A percentile compares a stretch with the other conserved stretches of the same genome.
These are phyloP conservation scores for Psilocybe cubensis DNA, from an alignment of 768 basidiomycete genomes.

Conservation along the genomic window DNA sequence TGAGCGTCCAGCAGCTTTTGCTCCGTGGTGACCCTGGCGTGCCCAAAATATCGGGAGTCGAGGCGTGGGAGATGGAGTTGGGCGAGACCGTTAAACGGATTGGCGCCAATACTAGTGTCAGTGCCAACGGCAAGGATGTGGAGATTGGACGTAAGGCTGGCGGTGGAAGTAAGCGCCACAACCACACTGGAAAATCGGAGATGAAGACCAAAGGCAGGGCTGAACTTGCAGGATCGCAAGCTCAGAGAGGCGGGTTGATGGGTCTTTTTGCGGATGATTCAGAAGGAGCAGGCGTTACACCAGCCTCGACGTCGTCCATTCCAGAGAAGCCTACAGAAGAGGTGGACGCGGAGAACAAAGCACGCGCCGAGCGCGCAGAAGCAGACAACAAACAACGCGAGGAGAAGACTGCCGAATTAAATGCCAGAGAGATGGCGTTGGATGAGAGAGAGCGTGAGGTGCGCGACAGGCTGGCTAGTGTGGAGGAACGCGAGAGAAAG, in stretches of 20 bases:
- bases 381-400: not conserved
- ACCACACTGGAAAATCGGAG: not conserved
- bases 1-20: slow-evolving; percentile 24
- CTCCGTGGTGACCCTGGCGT: not conserved
- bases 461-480: not conserved
- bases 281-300: no score
- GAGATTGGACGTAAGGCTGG: not conserved
- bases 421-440: not conserved
- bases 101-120: not conserved
- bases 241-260: not conserved
- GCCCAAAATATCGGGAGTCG: slow-evolving; percentile 21
- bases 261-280: not conserved
- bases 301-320: no score
- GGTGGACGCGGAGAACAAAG: not conserved
- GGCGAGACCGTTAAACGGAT: slow-evolving; percentile 32
- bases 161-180: not conserved
- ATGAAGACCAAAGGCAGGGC: slow-evolving; percentile 1
- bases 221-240: not conserved
- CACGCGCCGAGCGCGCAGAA: no score
- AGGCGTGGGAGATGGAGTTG: slow-evolving; percentile 32
- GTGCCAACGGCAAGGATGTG: no score
- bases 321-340: no score
- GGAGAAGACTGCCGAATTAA: slow-evolving; percentile 1
- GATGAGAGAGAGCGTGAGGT: not conserved
- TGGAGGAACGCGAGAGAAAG: not conserved